Evolutionary conservation across 2,329 filamentous ascomycete species (phyloP).

Genomic region (Bipolaris gigantea): DNA sequence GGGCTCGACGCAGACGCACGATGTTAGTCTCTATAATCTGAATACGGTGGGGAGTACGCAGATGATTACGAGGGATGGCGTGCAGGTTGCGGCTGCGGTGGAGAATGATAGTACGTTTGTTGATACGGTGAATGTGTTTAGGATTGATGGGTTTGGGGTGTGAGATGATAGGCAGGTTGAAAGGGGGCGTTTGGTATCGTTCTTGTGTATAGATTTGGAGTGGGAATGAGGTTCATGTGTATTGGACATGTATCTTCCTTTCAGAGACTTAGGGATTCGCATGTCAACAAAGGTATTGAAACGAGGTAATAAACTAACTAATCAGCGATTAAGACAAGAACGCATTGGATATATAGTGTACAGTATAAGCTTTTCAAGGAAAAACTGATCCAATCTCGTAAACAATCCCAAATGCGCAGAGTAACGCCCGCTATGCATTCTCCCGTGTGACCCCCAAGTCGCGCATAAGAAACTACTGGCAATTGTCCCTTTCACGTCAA

Average conservation of each 20-base stretch:
- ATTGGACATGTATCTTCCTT: no score
- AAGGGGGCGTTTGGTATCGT: neutral
- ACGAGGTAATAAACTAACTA: neutral
- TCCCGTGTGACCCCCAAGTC: slow-evolving; percentile 2
- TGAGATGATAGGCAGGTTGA: neutral
- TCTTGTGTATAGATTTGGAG: no score
- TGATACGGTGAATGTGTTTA: slow-evolving; percentile 41
- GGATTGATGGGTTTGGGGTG: slow-evolving; percentile 21
- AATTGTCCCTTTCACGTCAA: neutral
- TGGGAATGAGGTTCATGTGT: no score
- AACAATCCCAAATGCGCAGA: slow-evolving; percentile 1
- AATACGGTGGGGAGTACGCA: slow-evolving; percentile 52
- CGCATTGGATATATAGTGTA: neutral
- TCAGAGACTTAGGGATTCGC: no score
- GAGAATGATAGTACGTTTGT: slow-evolving; percentile 54
- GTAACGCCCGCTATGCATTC: slow-evolving; percentile 17
- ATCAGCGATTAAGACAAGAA: neutral
- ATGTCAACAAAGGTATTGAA: neutral
- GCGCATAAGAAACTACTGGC: neutral
- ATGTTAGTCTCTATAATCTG: slow-evolving; percentile 51
- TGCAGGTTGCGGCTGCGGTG: slow-evolving; percentile 47
- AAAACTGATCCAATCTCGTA: neutral
- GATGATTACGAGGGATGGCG: slow-evolving; percentile 52
- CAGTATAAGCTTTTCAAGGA: neutral
- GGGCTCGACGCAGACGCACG: slow-evolving; percentile 35